phyloP scores from a whole-genome alignment of 1,139 yeast genomes.

The Kodamaea alishanica region DNA sequence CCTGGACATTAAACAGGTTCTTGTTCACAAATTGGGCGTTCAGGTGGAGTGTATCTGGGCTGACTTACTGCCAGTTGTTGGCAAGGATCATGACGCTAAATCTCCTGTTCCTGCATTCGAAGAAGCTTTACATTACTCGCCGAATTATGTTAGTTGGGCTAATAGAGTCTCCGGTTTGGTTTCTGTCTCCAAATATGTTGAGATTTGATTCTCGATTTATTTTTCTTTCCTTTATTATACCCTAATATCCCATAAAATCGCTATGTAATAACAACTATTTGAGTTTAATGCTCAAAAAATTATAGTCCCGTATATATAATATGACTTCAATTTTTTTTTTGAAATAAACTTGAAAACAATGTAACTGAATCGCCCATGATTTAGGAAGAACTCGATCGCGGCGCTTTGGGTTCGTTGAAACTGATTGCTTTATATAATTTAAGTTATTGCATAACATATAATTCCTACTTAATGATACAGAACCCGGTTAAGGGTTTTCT shows the following conservation, averaged over 20 bases:
- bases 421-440: too few relatives aligned
- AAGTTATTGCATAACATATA: too few relatives aligned
- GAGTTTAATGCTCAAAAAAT: too few relatives aligned
- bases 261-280: too few relatives aligned
- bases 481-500: too few relatives aligned
- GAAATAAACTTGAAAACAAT: too few relatives aligned
- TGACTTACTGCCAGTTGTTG: slow-evolving; percentile 39
- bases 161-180: slow-evolving; percentile 68
- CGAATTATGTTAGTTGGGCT: slow-evolving; percentile 60
- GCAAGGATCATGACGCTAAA: slow-evolving; percentile 29
- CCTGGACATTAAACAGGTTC: slow-evolving; percentile 26
- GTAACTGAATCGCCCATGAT: too few relatives aligned
- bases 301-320: too few relatives aligned
- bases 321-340: too few relatives aligned
- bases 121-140: slow-evolving; percentile 64
- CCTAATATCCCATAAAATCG: not conserved
- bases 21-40: slow-evolving; percentile 44
- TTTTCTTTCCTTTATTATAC: slow-evolving; percentile 1
- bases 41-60: slow-evolving; percentile 70
- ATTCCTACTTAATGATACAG: too few relatives aligned
- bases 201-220: slow-evolving; percentile 24
- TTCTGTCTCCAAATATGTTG: slow-evolving; percentile 44
- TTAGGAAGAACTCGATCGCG: too few relatives aligned
- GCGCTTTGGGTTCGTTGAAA: too few relatives aligned
- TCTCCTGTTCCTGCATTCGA: slow-evolving; percentile 61